Conservation (phyloP, 148 eudicot species). For the Cornus kousa region DNA sequence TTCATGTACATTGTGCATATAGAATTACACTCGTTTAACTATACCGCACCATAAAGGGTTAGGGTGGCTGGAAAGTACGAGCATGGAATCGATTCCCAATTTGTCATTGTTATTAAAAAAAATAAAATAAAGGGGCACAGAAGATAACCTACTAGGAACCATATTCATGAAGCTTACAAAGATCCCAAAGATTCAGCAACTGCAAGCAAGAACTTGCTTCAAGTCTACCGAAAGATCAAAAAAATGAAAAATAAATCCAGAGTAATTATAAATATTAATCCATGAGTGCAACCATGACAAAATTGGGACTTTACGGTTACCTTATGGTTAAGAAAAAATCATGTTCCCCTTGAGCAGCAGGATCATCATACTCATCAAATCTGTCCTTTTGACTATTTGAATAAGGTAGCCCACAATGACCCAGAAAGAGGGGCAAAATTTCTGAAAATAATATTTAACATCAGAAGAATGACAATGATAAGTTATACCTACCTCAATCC, state of each 20-base stretch:
- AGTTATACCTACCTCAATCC: constrained; percentile 45
- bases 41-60: neutral
- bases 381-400: neutral
- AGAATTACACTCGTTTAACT: neutral
- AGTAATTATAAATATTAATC: neutral
- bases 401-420: constrained; percentile 1
- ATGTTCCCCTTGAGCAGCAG: constrained; percentile 8
- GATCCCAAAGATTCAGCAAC: neutral
- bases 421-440: neutral
- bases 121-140: neutral
- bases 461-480: constrained; percentile 19
- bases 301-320: constrained; percentile 4
- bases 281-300: constrained; percentile 1
- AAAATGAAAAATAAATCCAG: neutral
- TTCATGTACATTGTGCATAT: no score
- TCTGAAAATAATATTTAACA: constrained; percentile 1
- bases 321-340: constrained; percentile 8
- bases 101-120: neutral
- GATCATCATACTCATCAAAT: neutral
- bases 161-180: neutral
- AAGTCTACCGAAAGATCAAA: neutral
- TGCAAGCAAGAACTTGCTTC: neutral
- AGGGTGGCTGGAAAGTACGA: neutral
- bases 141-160: neutral
- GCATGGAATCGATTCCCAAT: neutral